Evolutionary conservation across 805 yeast genomes (phyloP).

Genomic region (Lipomyces sp.): DNA sequence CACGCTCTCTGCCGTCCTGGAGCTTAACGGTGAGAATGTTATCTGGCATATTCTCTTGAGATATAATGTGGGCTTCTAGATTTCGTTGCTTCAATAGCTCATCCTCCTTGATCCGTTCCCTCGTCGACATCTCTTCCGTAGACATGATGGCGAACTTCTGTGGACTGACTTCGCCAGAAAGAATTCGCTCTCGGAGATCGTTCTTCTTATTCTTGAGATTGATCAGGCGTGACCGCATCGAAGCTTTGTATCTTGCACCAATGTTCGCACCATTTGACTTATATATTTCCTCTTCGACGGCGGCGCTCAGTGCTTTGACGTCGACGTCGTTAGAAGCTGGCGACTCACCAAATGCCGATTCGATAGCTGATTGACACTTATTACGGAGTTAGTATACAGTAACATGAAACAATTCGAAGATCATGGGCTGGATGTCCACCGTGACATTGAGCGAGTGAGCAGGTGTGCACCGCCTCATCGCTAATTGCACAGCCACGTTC

Average conservation of each 20-base stretch:
- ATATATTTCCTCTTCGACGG: conserved; percentile 25
- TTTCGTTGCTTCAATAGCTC: conserved; percentile 37
- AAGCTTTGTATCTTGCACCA: conserved; percentile 26
- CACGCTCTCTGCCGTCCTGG: conserved; percentile 49
- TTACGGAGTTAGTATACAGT: neutral
- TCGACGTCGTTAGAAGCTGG: neutral
- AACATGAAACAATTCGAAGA: neutral
- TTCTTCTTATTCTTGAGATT: conserved; percentile 42
- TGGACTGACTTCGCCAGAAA: conserved; percentile 41
- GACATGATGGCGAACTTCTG: conserved; percentile 43
- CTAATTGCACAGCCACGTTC: neutral
- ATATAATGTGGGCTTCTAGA: conserved; percentile 22
- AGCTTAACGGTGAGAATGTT: conserved; percentile 42
- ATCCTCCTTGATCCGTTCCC: conserved; percentile 40
- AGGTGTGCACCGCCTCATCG: neutral
- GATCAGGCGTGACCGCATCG: conserved; percentile 42
- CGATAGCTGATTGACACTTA: neutral
- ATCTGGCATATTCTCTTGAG: conserved; percentile 38
- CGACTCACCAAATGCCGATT: neutral
- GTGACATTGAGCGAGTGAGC: no score
- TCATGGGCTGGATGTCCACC: neutral
- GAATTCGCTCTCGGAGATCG: conserved; percentile 38
- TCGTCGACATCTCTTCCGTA: conserved; percentile 43
- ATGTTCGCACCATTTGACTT: conserved; percentile 20
- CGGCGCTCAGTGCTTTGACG: conserved; percentile 7